Evolutionary conservation across 2,329 filamentous ascomycete species (phyloP).

Genomic region (Penicillium sp.): DNA sequence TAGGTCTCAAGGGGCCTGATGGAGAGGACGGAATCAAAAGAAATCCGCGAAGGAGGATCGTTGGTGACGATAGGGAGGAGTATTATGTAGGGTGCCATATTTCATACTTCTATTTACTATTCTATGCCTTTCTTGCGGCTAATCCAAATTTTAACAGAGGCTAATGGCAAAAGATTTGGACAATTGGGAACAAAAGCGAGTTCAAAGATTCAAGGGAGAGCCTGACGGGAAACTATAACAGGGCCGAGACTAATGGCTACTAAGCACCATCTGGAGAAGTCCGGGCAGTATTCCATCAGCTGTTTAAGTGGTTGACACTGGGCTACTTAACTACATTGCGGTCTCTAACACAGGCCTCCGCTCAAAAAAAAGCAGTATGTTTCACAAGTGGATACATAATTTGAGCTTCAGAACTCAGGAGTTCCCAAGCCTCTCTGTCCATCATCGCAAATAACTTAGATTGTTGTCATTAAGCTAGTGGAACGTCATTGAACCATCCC

Average conservation of each 20-base stretch:
- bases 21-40: slow-evolving; percentile 76
- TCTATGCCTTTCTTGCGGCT: slow-evolving; percentile 11
- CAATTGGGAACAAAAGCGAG: slow-evolving; percentile 95
- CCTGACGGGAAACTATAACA: slow-evolving; percentile 76
- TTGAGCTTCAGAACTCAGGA: too few relatives aligned
- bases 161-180: slow-evolving; percentile 89
- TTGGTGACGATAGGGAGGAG: slow-evolving; percentile 52
- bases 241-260: not conserved
- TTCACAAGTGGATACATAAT: not conserved
- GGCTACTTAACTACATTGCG: too few relatives aligned
- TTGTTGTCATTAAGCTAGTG: not conserved
- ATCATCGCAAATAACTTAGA: not conserved
- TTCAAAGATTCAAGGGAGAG: slow-evolving; percentile 87
- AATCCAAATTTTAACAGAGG: slow-evolving; percentile 57
- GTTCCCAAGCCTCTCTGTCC: not conserved
- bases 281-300: not conserved
- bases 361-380: not conserved
- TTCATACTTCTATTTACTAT: not conserved
- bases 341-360: too few relatives aligned
- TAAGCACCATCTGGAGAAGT: not conserved
- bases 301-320: too few relatives aligned
- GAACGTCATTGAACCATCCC: not conserved
- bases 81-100: slow-evolving; percentile 47
- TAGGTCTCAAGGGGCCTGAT: slow-evolving; percentile 69
- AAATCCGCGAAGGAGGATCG: slow-evolving; percentile 49